phyloP scores from a whole-genome alignment of 1,284 basidiomycete species.

The Golubevia pallescens region DNA sequence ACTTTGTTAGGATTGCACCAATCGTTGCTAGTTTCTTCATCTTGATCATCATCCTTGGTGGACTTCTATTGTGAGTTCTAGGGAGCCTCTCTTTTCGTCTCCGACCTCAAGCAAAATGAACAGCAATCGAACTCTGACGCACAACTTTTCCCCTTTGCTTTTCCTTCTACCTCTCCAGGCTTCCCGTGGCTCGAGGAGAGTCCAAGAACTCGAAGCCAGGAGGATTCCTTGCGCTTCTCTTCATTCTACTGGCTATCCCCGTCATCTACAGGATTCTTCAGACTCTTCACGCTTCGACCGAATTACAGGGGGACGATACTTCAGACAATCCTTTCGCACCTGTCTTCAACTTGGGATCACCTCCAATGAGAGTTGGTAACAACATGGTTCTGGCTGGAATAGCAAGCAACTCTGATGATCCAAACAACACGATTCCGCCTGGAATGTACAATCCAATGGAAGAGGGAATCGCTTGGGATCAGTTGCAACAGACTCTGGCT shows the following conservation, averaged over 20 bases:
- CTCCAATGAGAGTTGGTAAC: slow-evolving; percentile 18
- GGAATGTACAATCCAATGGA: slow-evolving; percentile 37
- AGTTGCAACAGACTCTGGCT: slow-evolving; percentile 32
- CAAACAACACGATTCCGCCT: slow-evolving; percentile 10
- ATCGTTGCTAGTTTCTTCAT: slow-evolving; percentile 23
- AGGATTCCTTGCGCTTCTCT: slow-evolving; percentile 30
- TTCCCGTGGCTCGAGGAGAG: slow-evolving; percentile 34
- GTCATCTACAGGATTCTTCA: slow-evolving; percentile 29
- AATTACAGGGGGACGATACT: slow-evolving; percentile 17
- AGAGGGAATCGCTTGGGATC: slow-evolving; percentile 33
- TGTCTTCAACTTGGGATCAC: slow-evolving; percentile 20
- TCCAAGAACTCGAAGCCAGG: slow-evolving; percentile 23
- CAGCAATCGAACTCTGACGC: no score
- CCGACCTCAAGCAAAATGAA: no score
- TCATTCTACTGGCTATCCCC: slow-evolving; percentile 27
- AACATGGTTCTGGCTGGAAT: slow-evolving; percentile 15
- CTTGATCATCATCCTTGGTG: slow-evolving; percentile 31
- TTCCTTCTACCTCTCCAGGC: slow-evolving; percentile 2
- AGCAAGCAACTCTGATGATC: not conserved
- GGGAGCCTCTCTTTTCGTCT: no score
- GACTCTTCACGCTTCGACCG: slow-evolving; percentile 28
- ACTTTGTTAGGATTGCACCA: slow-evolving; percentile 25
- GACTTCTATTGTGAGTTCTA: slow-evolving; percentile 13
- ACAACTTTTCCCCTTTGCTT: no score
- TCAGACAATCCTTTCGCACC: slow-evolving; percentile 23